These are phyloP conservation scores for Rhynchosporium secalis DNA, from an alignment of 2,329 filamentous ascomycete genomes.

Conservation along the genomic window DNA sequence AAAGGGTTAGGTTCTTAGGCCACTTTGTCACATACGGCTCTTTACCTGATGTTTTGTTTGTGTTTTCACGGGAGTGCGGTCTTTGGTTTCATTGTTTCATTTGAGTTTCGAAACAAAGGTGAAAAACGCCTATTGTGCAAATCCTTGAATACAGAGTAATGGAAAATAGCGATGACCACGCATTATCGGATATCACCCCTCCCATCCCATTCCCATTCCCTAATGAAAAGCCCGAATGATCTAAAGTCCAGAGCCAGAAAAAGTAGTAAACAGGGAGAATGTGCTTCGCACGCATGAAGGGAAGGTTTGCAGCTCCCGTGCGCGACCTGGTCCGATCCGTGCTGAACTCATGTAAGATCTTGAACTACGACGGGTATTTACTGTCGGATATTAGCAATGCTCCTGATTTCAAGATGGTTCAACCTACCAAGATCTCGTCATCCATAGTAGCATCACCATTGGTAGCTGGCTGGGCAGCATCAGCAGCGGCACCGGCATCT, in stretches of 20 bases:
- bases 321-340: not conserved
- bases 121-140: conserved; percentile 1
- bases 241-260: conserved; percentile 1
- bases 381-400: conserved; percentile 15
- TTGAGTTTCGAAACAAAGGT: not conserved
- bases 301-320: not conserved
- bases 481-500: conserved; percentile 41
- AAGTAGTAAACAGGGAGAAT: conserved; percentile 12
- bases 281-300: not conserved
- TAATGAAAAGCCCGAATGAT: conserved; percentile 8
- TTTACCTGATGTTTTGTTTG: not conserved
- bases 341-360: not conserved
- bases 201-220: not conserved
- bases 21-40: not conserved
- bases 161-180: not conserved
- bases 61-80: not conserved
- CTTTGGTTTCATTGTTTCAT: not conserved
- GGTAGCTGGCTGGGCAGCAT: conserved; percentile 31
- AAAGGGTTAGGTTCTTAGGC: not conserved
- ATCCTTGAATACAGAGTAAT: conserved; percentile 12
- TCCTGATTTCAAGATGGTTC: not conserved
- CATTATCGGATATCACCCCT: conserved; percentile 14
- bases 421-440: conserved; percentile 54
- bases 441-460: conserved; percentile 64
- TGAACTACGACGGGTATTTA: not conserved